A percentile compares a stretch with the other conserved stretches of the same genome.
Conservation (phyloP, 257 asterid genomes). For the Gardenia jasminoides region DNA sequence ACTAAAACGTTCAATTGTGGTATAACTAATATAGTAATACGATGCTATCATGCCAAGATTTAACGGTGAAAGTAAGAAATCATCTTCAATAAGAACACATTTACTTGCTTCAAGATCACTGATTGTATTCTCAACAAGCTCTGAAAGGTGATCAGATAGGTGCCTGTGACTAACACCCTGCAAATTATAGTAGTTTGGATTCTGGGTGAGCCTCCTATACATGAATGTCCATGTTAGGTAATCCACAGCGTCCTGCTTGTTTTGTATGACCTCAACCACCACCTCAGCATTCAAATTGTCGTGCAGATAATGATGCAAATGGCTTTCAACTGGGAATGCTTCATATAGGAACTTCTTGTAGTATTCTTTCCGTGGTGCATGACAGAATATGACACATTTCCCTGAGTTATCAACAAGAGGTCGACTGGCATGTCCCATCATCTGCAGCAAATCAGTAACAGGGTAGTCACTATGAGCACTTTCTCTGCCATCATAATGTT, state of each 20-base stretch:
- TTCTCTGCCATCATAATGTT: slow-evolving; percentile 41
- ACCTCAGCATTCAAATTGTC: slow-evolving; percentile 46
- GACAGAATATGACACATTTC: slow-evolving; percentile 49
- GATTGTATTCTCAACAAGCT: slow-evolving; percentile 39
- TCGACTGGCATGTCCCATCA: slow-evolving; percentile 55
- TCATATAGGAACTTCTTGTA: slow-evolving; percentile 47
- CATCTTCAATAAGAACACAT: slow-evolving; percentile 36
- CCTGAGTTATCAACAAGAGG: slow-evolving; percentile 43
- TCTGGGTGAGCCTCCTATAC: slow-evolving; percentile 46
- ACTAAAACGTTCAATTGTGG: slow-evolving; percentile 47
- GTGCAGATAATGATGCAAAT: slow-evolving; percentile 41
- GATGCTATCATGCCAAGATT: slow-evolving; percentile 52
- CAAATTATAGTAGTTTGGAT: slow-evolving; percentile 44
- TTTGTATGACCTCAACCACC: slow-evolving; percentile 42
- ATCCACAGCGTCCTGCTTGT: slow-evolving; percentile 50
- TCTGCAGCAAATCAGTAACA: slow-evolving; percentile 45
- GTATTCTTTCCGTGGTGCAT: slow-evolving; percentile 45
- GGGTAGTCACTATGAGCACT: slow-evolving; percentile 47
- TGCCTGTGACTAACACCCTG: slow-evolving; percentile 46
- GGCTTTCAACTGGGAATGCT: slow-evolving; percentile 49
- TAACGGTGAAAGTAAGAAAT: slow-evolving; percentile 31
- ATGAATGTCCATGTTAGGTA: slow-evolving; percentile 46
- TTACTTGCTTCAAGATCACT: slow-evolving; percentile 42
- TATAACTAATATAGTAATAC: slow-evolving; percentile 42
- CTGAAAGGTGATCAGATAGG: slow-evolving; percentile 42